Evolutionary conservation across 176 grass and related monocot genomes (phyloP), one percentile per base, ranked within the genome.

Genomic region (Guadua angustifolia): DNA sequence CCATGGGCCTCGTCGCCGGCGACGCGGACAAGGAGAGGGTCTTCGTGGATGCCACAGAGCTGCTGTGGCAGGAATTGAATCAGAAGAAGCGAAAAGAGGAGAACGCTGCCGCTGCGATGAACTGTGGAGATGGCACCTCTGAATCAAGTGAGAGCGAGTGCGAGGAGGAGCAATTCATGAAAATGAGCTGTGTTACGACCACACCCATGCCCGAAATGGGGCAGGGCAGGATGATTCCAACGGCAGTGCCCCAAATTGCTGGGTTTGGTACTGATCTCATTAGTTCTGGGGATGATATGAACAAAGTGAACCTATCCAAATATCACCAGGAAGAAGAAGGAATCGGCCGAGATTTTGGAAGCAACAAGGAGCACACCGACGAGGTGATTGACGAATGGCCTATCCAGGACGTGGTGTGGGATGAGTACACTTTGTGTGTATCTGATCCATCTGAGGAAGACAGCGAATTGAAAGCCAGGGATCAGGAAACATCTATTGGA

Each of bases 81-180:
- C 90, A 77, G 72, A 91, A 64, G 57, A 79, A 36, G 25, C 44
- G 38, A n/a, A 89, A 86, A 78, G 82, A 91, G 75, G 68, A 86
- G 38, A 78, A 89, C 72, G 39, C 73, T 21, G 67, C 25, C 3
- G 15, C 15, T 0, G 1, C n/a, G 6, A 78, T 72, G 71, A 82
- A 47, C 3, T 86, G 88, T 11, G 83, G 64, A 33, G 82, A 68
- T 10, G 35, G 0, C 13, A 69, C 83, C 43, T 90, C 88, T 44
- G 92, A 94, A 56, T 90, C 89, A 24, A 90, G 89, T 4, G 87
- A 89, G 68, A 89, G 78, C 1, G 85, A 92, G 18, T 91, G 92
- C 0, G 80, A 82, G n/a, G 73, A 85, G 1, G 78, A 80, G 58
- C 45, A 52, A 4, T 24, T 19, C 7, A 73, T 86, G 78, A 32